Percentiles rank a stretch among this genome's conserved stretches.
Conservation (phyloP, 2,329 filamentous ascomycete species). For the Fusarium sulawesiense region DNA sequence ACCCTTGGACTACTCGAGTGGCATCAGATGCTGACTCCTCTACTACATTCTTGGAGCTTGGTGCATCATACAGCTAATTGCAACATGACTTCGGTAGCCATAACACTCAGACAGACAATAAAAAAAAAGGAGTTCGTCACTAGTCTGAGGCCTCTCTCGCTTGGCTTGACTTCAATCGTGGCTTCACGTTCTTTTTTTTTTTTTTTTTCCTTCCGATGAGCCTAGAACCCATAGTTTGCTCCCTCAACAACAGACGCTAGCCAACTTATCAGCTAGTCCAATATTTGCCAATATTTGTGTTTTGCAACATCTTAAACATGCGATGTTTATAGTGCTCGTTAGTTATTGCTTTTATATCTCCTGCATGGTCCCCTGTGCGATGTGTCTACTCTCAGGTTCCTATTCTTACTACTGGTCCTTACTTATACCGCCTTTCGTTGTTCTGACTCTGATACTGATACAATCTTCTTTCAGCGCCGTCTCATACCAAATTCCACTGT, state of each 20-base stretch:
- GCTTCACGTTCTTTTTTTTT: not conserved
- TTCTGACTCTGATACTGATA: not conserved
- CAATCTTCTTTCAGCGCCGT: not conserved
- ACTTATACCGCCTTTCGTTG: not conserved
- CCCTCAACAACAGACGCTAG: not conserved
- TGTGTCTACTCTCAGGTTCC: not conserved
- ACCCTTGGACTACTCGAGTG: not conserved
- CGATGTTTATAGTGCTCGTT: not conserved
- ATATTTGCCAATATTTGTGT: conserved; percentile 16
- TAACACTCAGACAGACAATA: not conserved
- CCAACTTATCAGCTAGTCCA: not conserved
- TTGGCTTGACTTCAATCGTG: not conserved
- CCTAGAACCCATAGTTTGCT: conserved; percentile 1
- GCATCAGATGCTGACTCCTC: conserved; percentile 14
- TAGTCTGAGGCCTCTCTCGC: not conserved
- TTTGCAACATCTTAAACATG: not conserved
- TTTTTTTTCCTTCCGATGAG: not conserved
- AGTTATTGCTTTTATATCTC: not conserved
- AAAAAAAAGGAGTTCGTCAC: conserved; percentile 6
- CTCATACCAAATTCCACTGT: not conserved
- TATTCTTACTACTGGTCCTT: not conserved
- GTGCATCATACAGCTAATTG: not conserved
- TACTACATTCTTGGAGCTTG: not conserved
- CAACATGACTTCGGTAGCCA: not conserved
- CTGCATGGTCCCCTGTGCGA: not conserved